Base-by-base conservation (phyloP, 306 rosid genomes). In the Adenanthera pavonina region DNA sequence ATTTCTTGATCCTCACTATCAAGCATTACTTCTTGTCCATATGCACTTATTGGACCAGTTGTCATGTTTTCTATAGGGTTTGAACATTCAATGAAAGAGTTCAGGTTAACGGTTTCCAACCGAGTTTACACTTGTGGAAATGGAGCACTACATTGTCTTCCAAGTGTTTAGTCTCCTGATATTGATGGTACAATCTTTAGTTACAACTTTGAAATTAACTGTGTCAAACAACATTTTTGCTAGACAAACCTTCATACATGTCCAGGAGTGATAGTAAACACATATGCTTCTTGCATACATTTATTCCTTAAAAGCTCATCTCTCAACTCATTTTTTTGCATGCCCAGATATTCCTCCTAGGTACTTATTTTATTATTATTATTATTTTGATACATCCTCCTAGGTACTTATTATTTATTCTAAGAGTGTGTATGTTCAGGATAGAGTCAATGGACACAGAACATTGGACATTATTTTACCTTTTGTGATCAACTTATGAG, bases 1-100 rank as follows among this genome's bases (percentile, higher is more conserved):
- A 80, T 84, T 69, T 78, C 94, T 65, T 95, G 97, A 4, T 94
- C 97, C 90, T 91, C 97, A 48, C 97, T 92, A 77, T 94, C 95
- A 69, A 90, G 91, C 76, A 94, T 97, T n/a, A 91, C 66, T 60
- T 36, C 79, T 51, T 83, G 87, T 81, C 78, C 90, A 82, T 78
- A 60, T 70, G 34, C 36, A 25, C 65, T 59, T 36, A 59, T 59
- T 59, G 79, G n/a, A 44, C 62, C 81, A 19, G 80, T 66, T 61
- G 52, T 47, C 52, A 52, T 67, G 46, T 77, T 41, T 36, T 85
- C 86, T 2, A 12, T 35, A 56, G 78, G 78, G 38, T 84, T 89
- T 5, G 73, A 86, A 79, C 75, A 86, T 51, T 85, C 86, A 54
- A 88, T 53, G 19, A 72, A 35, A 10, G 89, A 79, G 43, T 85